Conservation (phyloP, 768 basidiomycete genomes). For the Rhodotorula diobovata region DNA sequence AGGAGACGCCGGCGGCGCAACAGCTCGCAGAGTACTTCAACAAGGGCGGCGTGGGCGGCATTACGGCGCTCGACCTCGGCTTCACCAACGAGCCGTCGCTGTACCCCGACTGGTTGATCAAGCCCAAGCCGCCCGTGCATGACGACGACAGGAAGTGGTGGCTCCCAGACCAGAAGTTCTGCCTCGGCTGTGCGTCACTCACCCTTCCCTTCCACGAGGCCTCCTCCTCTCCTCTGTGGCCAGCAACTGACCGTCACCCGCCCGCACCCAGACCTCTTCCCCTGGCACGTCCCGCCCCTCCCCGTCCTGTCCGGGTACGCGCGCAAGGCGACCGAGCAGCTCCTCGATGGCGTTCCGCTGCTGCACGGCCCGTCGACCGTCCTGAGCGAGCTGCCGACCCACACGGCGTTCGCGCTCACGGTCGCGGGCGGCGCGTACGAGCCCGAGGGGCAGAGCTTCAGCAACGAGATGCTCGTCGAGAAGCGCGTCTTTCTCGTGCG, state of each 20-base stretch:
- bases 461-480: slow-evolving; percentile 38
- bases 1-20: slow-evolving; percentile 21
- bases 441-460: slow-evolving; percentile 25
- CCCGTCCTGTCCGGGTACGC: slow-evolving; percentile 27
- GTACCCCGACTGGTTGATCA: slow-evolving; percentile 19
- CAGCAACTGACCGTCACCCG: not conserved
- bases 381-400: slow-evolving; percentile 15
- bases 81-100: slow-evolving; percentile 28
- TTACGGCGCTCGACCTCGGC: slow-evolving; percentile 37
- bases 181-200: slow-evolving; percentile 13
- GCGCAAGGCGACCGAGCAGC: slow-evolving; percentile 6
- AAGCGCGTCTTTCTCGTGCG: slow-evolving; percentile 35
- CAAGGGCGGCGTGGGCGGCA: slow-evolving; percentile 35
- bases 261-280: slow-evolving; percentile 5
- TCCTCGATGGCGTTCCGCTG: slow-evolving; percentile 27
- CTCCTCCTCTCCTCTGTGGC: too few relatives aligned
- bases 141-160: slow-evolving; percentile 15
- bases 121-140: not conserved
- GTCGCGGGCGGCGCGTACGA: slow-evolving; percentile 32
- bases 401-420: slow-evolving; percentile 29
- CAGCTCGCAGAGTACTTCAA: slow-evolving; percentile 35
- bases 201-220: not conserved
- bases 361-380: slow-evolving; percentile 16
- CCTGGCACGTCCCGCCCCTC: slow-evolving; percentile 20
- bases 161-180: slow-evolving; percentile 8